Base-by-base conservation (phyloP, 257 asterid genomes). In the Solanum clarkiae region DNA sequence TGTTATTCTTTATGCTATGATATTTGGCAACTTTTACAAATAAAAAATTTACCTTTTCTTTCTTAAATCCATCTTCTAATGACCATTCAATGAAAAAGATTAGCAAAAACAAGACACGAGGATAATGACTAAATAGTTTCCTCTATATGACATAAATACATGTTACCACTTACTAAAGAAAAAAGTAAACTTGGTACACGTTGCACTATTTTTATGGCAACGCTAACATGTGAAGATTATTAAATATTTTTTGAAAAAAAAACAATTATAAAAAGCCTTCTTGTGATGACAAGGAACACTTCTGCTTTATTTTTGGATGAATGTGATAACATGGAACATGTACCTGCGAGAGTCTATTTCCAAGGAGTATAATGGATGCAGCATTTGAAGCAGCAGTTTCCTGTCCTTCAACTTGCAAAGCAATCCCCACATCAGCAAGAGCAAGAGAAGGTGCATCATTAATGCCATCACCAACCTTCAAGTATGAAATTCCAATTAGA, bases 301-400 rank as follows among this genome's bases (percentile, higher is more conserved):
- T 22, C 10, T 22, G 9, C 18, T 1, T n/a, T 11, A 5, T 26
- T 26, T 65, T 6, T 12, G n/a, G 32, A 47, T 47, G 57, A 74
- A 45, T 45, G 42, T 74, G 59, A 24, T 24, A 60, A 75, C 81
- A 49, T 24, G 82, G 82, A 75, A 75, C 82, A 75, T 75, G 82
- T 84, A 94, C 99, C 97, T 96, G 98, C 60, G 97, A 96, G 18
- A 96, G 97, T 86, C 89, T 91, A 87, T 94, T 95, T 81, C 99
- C 99, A 81, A 96, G 88, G 86, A 95, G 99, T 89, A 96, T 90
- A 71, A 96, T 93, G 59, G 99, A 95, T 75, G 99, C 94, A 87
- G 99, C 99, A 92, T 96, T 94, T 55, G 98, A 96, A 59, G 99
- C 99, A 79, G 99, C 98, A 88, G 93, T 96, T 91, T 96, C 99